Conservation (phyloP, 106 monocot species). For the Narthecium ossifragum region DNA sequence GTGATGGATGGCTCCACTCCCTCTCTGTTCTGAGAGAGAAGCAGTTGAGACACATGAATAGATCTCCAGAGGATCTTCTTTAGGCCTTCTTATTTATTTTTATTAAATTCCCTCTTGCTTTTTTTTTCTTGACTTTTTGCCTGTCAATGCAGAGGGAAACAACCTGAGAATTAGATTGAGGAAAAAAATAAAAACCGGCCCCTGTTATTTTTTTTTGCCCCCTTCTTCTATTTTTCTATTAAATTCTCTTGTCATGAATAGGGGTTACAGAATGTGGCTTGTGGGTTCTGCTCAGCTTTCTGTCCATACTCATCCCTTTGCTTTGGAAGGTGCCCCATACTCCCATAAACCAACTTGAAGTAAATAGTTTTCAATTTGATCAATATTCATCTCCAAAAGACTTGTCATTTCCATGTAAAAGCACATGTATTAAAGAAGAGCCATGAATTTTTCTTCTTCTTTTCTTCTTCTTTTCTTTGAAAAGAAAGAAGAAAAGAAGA, state of each 20-base stretch:
- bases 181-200: conserved; percentile 6
- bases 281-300: conserved; percentile 2
- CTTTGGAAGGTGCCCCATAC: not conserved
- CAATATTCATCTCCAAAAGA: too few species aligned
- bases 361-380: too few species aligned
- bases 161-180: conserved; percentile 1
- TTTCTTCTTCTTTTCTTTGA: not conserved
- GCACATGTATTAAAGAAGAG: too few species aligned
- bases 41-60: too few species aligned
- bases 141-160: conserved; percentile 11
- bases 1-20: not conserved
- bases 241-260: conserved; percentile 7
- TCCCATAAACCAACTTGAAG: too few species aligned
- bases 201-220: too few species aligned
- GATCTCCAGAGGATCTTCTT: conserved; percentile 5
- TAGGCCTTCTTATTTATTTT: conserved; percentile 2
- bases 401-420: too few species aligned
- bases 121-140: not conserved
- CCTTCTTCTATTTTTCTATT: not conserved
- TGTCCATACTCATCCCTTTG: not conserved
- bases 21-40: not conserved
- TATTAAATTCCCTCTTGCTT: not conserved
- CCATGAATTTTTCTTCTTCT: conserved; percentile 1
- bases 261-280: not conserved
- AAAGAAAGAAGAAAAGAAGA: not conserved